A percentile compares a stretch with the other conserved stretches of the same genome.
Evolutionary conservation across 371 early-diverging fungal genomes (phyloP).

Genomic region (Rhizomucor miehei): DNA sequence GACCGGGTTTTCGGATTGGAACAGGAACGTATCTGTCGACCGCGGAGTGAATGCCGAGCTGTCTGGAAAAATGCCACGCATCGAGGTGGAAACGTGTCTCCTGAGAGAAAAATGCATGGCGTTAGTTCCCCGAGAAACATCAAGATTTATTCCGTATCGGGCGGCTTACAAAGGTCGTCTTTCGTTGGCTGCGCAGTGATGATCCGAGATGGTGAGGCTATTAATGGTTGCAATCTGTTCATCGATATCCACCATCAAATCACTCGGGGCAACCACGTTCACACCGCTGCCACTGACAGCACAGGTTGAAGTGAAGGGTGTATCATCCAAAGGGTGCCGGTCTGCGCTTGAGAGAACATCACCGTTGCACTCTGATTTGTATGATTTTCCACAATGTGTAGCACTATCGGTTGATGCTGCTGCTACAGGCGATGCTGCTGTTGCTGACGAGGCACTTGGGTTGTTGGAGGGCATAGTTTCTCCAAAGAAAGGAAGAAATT

Average conservation of each 20-base stretch:
- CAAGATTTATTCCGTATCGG: slow-evolving; percentile 9
- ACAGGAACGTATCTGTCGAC: slow-evolving; percentile 25
- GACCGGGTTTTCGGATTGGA: slow-evolving; percentile 11
- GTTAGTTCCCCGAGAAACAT: slow-evolving; percentile 4
- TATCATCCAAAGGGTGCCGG: slow-evolving; percentile 5
- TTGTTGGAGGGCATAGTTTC: too few species aligned
- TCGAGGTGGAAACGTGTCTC: slow-evolving; percentile 25
- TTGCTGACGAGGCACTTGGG: too few species aligned
- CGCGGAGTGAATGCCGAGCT: slow-evolving; percentile 36
- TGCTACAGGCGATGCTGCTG: too few species aligned
- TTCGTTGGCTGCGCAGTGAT: slow-evolving; percentile 10
- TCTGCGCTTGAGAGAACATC: slow-evolving; percentile 1
- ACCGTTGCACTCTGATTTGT: not conserved
- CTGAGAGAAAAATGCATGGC: slow-evolving; percentile 8
- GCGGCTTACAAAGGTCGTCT: slow-evolving; percentile 1
- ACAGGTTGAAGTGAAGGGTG: slow-evolving; percentile 1
- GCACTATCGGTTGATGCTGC: too few species aligned
- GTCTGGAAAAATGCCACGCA: slow-evolving; percentile 35
- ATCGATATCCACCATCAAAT: slow-evolving; percentile 16
- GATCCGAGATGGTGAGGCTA: slow-evolving; percentile 25
- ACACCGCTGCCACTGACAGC: not conserved
- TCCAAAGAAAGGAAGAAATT: not conserved
- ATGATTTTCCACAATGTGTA: too few species aligned
- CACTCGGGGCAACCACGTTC: not conserved
- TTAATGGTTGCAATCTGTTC: slow-evolving; percentile 24